Evolutionary conservation across 805 yeast genomes (phyloP), one percentile per base, ranked within the genome.

Genomic region (Wickerhamiella brachini): DNA sequence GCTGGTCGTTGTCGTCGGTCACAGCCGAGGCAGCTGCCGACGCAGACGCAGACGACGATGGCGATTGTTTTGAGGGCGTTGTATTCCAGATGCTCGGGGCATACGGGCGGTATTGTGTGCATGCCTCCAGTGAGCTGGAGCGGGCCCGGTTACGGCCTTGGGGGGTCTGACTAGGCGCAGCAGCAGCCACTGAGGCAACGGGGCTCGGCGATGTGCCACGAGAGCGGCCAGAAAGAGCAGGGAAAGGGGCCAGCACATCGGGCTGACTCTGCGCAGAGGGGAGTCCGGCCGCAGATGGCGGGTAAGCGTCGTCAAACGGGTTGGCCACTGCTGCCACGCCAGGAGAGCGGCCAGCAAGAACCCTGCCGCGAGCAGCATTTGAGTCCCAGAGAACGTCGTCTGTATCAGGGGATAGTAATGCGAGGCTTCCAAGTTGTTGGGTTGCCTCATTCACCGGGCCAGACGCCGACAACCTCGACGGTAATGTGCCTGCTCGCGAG

Each of bases 401-500:
- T 22, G 61, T 56, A 39, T 57, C 65, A 2, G 66, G 68, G 22
- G 63, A 61, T 17, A 59, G 58, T 47, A 56, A 63, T 13, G 68
- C 70, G 31, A 64, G 59, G 47, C 63, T 59, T 31, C 69, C 68
- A 42, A 63, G 57, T 20, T 65, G 62, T 9, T 55, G 47, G 13
- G 54, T 51, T 20, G 54, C 54, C 43, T 44, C 52, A 47, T 39
- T 45, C 15, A 51, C 34, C 12, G 34, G 34, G 12, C 34, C 34
- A 3, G 34, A 29, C 15, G 34, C 12, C 54, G 47, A 57, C 50
- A 80, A 72, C 47, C 81, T 68, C 20, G 88, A 79, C 8, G 93
- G 90, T 47, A 85, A 68, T 13, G 94, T 85, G 2, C 93, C 93
- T 1, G 93, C 84, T 56, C 94, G 73, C 45, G 83, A 78, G 54